Evolutionary conservation across 768 basidiomycete species (phyloP).

Genomic region (Suillus variegatus): DNA sequence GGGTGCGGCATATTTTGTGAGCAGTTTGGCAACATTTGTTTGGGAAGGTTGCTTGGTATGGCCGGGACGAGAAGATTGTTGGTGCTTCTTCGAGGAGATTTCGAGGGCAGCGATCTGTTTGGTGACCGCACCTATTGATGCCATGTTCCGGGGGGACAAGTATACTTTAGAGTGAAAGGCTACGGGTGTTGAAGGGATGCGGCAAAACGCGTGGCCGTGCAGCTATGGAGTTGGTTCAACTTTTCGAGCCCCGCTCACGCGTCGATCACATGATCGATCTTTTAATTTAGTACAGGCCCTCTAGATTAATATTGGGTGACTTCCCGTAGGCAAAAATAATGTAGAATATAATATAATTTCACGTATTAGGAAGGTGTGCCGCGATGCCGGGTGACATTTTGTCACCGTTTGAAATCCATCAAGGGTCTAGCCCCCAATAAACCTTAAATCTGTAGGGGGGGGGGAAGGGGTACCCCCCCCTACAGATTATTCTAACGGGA

Average conservation of each 20-base stretch:
- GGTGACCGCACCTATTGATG: conserved; percentile 54
- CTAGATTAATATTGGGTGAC: not conserved
- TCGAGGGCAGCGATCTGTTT: conserved; percentile 72
- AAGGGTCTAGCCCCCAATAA: not conserved
- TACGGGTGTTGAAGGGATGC: not conserved
- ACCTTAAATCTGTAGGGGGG: no score
- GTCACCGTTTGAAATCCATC: not conserved
- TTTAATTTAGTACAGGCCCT: not conserved
- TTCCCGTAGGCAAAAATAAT: not conserved
- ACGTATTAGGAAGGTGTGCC: not conserved
- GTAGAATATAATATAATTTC: not conserved
- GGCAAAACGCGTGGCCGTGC: not conserved
- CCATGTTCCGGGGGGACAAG: conserved; percentile 30
- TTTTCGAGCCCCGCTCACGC: conserved; percentile 29
- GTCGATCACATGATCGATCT: conserved; percentile 8
- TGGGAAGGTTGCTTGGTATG: conserved; percentile 60
- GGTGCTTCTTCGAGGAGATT: conserved; percentile 54
- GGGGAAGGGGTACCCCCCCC: not conserved
- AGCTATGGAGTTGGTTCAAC: conserved; percentile 8
- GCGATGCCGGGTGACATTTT: not conserved
- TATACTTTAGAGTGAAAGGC: not conserved
- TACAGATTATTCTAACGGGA: not conserved
- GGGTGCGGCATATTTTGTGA: conserved; percentile 74
- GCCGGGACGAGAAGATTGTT: conserved; percentile 31
- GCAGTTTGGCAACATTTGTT: conserved; percentile 64